Percentiles rank a stretch among this genome's conserved stretches.
These are phyloP conservation scores for Wickerhamomyces chaumierensis DNA, from an alignment of 805 yeast species.

Conservation along the genomic window DNA sequence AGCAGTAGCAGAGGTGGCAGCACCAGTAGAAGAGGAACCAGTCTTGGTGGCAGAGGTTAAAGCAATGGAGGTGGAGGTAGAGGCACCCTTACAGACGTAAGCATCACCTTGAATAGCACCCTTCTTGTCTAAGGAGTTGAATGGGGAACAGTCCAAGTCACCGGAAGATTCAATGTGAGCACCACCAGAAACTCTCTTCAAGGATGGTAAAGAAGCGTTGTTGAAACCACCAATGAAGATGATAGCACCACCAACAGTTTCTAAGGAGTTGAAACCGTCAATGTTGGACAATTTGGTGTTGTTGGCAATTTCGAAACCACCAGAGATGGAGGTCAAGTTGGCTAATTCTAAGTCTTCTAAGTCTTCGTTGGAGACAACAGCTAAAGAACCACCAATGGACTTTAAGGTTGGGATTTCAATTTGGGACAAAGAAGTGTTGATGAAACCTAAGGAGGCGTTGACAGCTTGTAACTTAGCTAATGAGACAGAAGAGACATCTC, in stretches of 20 bases:
- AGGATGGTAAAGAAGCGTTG: constrained; percentile 63
- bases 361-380: constrained; percentile 63
- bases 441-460: constrained; percentile 75
- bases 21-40: constrained; percentile 18
- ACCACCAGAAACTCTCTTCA: constrained; percentile 84
- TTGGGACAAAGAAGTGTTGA: constrained; percentile 53
- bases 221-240: constrained; percentile 69
- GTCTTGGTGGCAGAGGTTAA: constrained; percentile 21
- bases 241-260: constrained; percentile 82
- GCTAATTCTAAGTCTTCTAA: constrained; percentile 62
- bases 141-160: constrained; percentile 71
- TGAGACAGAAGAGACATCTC: constrained; percentile 65
- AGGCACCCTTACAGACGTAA: constrained; percentile 62
- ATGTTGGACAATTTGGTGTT: constrained; percentile 61
- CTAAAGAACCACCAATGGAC: constrained; percentile 69
- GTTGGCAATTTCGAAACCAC: constrained; percentile 87
- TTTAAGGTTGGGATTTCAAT: constrained; percentile 45
- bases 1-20: constrained; percentile 13
- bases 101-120: constrained; percentile 90
- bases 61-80: constrained; percentile 34
- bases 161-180: constrained; percentile 69
- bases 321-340: constrained; percentile 65
- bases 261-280: constrained; percentile 63
- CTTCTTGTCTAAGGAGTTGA: constrained; percentile 57
- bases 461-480: constrained; percentile 57